Percentiles rank a stretch among this genome's conserved stretches.
phyloP scores from a whole-genome alignment of 345 rosid genomes.

The Carallia pectinifolia region DNA sequence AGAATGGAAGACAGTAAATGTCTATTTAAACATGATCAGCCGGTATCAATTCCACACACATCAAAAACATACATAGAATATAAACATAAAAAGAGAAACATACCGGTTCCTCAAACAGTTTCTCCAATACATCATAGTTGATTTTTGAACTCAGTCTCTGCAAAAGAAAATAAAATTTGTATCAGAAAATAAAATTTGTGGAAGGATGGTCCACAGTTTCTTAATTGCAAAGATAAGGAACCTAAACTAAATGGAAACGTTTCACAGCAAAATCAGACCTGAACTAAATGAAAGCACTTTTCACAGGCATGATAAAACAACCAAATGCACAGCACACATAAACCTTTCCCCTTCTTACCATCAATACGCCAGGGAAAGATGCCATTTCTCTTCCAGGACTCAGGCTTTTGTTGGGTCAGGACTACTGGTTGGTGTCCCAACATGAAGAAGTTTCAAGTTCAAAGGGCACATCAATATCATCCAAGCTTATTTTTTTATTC shows the following conservation, averaged over 20 bases:
- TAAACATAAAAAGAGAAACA: constrained; percentile 14
- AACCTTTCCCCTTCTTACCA: too few relatives aligned
- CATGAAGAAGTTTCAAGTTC: too few relatives aligned
- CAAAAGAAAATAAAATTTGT: constrained; percentile 13
- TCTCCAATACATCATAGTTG: constrained; percentile 61
- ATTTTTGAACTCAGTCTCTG: constrained; percentile 71
- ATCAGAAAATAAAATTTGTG: background rate
- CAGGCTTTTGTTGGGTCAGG: too few relatives aligned
- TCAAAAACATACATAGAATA: too few relatives aligned
- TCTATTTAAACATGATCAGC: background rate
- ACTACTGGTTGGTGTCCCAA: too few relatives aligned
- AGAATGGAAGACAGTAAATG: background rate
- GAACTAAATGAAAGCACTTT: too few relatives aligned
- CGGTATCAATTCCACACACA: background rate
- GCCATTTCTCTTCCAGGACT: too few relatives aligned
- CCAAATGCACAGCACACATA: too few relatives aligned
- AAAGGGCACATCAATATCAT: too few relatives aligned
- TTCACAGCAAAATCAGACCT: too few relatives aligned
- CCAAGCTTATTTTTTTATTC: background rate
- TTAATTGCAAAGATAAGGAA: background rate
- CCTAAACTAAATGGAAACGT: background rate
- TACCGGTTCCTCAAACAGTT: constrained; percentile 66
- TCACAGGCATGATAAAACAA: too few relatives aligned
- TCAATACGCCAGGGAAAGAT: too few relatives aligned
- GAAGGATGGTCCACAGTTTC: background rate